A percentile compares a stretch with the other conserved stretches of the same genome.
Conservation (phyloP, 805 yeast species). For the Starmera amethionina region DNA sequence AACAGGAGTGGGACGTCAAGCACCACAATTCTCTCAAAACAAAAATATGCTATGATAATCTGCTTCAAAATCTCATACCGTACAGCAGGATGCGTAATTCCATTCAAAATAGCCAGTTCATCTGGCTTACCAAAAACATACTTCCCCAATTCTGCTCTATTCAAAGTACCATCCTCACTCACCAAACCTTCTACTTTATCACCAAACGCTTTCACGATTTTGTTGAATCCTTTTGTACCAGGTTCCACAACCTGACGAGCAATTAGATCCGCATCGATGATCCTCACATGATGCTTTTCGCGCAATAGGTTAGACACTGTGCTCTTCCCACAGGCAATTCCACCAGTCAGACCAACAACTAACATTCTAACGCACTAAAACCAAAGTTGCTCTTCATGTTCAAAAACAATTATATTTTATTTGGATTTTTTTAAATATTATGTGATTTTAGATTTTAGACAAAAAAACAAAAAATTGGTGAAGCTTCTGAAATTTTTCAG, state of each 20-base stretch:
- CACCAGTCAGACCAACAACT: slow-evolving; percentile 93
- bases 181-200: slow-evolving; percentile 42
- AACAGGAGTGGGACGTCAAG: slow-evolving; percentile 87
- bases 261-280: slow-evolving; percentile 86
- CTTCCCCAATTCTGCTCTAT: slow-evolving; percentile 67
- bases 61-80: slow-evolving; percentile 47
- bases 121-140: slow-evolving; percentile 64
- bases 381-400: neutral
- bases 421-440: neutral
- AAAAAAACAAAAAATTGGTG: neutral
- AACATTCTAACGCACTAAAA: slow-evolving; percentile 42
- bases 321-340: slow-evolving; percentile 94
- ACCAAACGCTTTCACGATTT: slow-evolving; percentile 53
- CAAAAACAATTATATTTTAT: neutral
- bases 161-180: slow-evolving; percentile 28
- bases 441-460: neutral
- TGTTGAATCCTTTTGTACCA: slow-evolving; percentile 57
- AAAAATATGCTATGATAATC: slow-evolving; percentile 47
- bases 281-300: slow-evolving; percentile 39
- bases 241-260: slow-evolving; percentile 84
- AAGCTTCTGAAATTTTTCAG: neutral
- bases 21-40: slow-evolving; percentile 50
- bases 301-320: slow-evolving; percentile 63
- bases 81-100: slow-evolving; percentile 84
- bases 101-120: slow-evolving; percentile 52